A percentile compares a stretch with the other conserved stretches of the same genome.
Evolutionary conservation across 148 eudicot species (phyloP).

Genomic region (Rhododendron ferrugineum): DNA sequence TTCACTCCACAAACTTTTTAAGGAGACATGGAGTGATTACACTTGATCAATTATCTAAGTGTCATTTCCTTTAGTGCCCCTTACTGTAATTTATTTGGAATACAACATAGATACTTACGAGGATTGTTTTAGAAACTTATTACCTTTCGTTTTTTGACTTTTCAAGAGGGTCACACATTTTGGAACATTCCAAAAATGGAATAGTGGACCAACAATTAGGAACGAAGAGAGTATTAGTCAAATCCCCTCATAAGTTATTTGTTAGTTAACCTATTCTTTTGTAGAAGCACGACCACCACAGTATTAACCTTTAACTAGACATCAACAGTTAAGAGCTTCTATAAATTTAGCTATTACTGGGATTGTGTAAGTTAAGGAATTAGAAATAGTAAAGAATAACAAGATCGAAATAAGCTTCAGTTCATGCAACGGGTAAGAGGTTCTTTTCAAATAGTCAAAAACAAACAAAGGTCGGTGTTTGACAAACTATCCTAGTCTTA

Average conservation of each 20-base stretch:
- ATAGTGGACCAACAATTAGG: background rate
- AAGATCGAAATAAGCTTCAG: background rate
- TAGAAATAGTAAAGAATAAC: background rate
- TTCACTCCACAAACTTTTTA: background rate
- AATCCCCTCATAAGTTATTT: background rate
- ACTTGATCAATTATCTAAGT: background rate
- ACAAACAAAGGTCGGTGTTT: background rate
- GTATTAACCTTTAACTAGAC: background rate
- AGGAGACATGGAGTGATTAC: background rate
- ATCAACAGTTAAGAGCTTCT: background rate
- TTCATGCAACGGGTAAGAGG: background rate
- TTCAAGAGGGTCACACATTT: background rate
- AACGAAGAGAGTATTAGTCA: background rate
- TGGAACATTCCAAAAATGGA: background rate
- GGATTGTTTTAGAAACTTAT: no score
- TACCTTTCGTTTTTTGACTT: no score
- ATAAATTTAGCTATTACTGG: background rate
- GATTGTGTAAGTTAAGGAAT: background rate
- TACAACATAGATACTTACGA: no score
- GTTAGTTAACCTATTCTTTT: background rate
- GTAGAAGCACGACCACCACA: background rate
- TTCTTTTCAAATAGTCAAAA: background rate
- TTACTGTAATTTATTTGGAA: no score
- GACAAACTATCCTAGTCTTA: background rate
- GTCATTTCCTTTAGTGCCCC: no score